A percentile compares a stretch with the other conserved stretches of the same genome.
Evolutionary conservation across 345 rosid species (phyloP).

Genomic region (Salix suchowensis): DNA sequence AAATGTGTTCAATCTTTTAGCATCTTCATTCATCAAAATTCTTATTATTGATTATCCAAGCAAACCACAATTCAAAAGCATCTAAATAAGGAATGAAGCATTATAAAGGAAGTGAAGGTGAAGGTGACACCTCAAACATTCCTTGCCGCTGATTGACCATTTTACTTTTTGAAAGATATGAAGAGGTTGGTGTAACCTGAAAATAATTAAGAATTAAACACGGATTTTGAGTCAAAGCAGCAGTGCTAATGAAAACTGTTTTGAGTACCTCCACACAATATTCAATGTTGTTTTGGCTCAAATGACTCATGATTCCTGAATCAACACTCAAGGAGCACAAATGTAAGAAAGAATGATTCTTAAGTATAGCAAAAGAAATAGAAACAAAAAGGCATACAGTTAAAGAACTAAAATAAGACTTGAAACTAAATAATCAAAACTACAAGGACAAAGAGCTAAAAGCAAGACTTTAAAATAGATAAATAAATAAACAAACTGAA

Average conservation of each 20-base stretch:
- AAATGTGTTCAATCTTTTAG: neutral
- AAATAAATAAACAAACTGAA: slow-evolving; percentile 1
- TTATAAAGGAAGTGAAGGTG: neutral
- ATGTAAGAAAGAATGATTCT: neutral
- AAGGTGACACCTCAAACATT: slow-evolving; percentile 35
- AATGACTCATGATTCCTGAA: slow-evolving; percentile 51
- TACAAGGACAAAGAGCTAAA: neutral
- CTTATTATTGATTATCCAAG: neutral
- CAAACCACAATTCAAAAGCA: neutral
- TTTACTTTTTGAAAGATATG: slow-evolving; percentile 10
- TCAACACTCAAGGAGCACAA: slow-evolving; percentile 35
- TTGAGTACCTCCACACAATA: slow-evolving; percentile 55
- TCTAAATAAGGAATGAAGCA: neutral
- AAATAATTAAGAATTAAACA: slow-evolving; percentile 10
- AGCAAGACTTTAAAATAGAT: neutral
- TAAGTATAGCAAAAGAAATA: neutral
- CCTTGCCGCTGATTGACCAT: slow-evolving; percentile 17
- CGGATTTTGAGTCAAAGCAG: neutral
- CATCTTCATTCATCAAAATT: neutral
- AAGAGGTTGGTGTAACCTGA: slow-evolving; percentile 36
- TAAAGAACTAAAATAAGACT: neutral
- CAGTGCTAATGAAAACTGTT: slow-evolving; percentile 8
- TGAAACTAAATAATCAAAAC: neutral
- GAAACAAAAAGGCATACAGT: neutral
- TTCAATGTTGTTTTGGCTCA: slow-evolving; percentile 44